These are phyloP conservation scores for Alternaria solani DNA, from an alignment of 2,329 filamentous ascomycete species.

Conservation along the genomic window DNA sequence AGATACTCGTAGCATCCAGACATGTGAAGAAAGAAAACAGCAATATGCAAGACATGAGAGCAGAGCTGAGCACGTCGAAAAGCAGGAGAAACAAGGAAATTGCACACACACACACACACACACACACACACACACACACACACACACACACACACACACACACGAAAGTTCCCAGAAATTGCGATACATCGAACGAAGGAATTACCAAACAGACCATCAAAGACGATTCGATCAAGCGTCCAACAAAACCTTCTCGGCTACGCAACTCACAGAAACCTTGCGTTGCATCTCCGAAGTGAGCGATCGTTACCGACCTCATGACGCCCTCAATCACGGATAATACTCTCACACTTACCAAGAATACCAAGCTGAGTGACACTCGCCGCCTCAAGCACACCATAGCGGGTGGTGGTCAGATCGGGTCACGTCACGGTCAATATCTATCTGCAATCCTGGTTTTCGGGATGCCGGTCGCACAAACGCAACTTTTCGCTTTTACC, in stretches of 20 bases:
- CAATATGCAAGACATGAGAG: too few species aligned
- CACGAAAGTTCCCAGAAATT: neutral
- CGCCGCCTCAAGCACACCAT: neutral
- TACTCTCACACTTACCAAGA: neutral
- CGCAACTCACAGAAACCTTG: neutral
- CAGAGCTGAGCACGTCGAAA: too few species aligned
- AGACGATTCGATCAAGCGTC: neutral
- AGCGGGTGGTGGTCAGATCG: neutral
- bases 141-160: too few species aligned
- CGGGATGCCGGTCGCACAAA: slow-evolving; percentile 5
- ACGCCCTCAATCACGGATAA: neutral
- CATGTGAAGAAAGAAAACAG: neutral
- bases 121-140: too few species aligned
- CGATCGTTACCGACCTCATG: neutral
- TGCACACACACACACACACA: neutral
- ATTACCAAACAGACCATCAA: neutral
- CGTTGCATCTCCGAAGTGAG: neutral
- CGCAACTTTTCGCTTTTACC: neutral
- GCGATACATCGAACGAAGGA: neutral
- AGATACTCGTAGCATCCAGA: neutral
- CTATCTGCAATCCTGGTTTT: neutral
- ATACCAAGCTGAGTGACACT: neutral
- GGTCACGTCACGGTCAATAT: neutral
- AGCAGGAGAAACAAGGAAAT: neutral
- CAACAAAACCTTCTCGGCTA: neutral